Conservation (phyloP, 1,139 yeast species). For the Kodamaea plutei region DNA sequence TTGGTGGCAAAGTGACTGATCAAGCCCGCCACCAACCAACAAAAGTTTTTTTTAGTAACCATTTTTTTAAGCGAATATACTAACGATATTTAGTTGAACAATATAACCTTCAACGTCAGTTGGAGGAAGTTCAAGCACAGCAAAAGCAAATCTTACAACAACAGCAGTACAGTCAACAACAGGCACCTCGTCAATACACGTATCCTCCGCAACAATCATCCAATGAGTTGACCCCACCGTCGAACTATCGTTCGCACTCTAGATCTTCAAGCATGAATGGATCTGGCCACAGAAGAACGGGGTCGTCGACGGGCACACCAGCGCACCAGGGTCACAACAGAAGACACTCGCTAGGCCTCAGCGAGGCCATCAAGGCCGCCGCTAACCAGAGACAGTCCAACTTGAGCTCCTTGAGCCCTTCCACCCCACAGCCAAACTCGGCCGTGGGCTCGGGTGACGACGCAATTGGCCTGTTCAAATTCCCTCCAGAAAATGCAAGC, state of each 20-base stretch:
- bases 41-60: too few species aligned
- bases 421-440: slow-evolving; percentile 16
- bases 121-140: slow-evolving; percentile 87
- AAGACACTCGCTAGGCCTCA: slow-evolving; percentile 87
- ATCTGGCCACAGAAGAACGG: slow-evolving; percentile 34
- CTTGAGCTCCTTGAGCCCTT: slow-evolving; percentile 35
- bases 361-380: slow-evolving; percentile 97
- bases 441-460: not conserved
- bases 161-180: slow-evolving; percentile 37
- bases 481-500: slow-evolving; percentile 23
- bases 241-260: slow-evolving; percentile 31
- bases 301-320: slow-evolving; percentile 25
- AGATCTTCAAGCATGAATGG: slow-evolving; percentile 33
- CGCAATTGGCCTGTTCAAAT: slow-evolving; percentile 28
- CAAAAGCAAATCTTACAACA: slow-evolving; percentile 81
- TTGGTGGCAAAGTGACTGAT: too few species aligned
- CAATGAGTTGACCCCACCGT: slow-evolving; percentile 26
- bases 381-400: slow-evolving; percentile 71
- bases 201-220: slow-evolving; percentile 14
- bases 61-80: too few species aligned
- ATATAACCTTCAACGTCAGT: slow-evolving; percentile 85
- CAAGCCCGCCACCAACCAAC: too few species aligned
- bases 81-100: slow-evolving; percentile 55
- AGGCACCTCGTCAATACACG: slow-evolving; percentile 8
- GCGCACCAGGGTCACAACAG: slow-evolving; percentile 66